phyloP scores from a whole-genome alignment of 1,284 basidiomycete species.

The Cryptococcus depauperatus region DNA sequence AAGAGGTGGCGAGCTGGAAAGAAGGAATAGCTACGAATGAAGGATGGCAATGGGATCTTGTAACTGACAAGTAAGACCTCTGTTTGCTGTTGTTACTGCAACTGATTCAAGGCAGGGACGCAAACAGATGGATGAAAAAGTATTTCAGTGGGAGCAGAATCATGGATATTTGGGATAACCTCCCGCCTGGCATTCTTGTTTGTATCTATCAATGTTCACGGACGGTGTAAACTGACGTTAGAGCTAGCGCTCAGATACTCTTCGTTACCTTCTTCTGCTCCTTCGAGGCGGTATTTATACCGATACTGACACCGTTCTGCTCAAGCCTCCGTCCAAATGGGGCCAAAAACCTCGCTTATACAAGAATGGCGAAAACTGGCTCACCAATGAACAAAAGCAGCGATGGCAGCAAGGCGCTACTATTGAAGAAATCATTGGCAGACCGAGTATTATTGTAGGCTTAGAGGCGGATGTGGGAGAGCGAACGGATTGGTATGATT shows the following conservation, averaged over 20 bases:
- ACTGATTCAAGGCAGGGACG: conserved; percentile 18
- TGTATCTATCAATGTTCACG: conserved; percentile 5
- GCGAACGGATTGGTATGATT: conserved; percentile 42
- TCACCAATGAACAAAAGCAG: conserved; percentile 13
- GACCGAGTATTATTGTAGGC: conserved; percentile 42
- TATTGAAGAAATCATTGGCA: conserved; percentile 23
- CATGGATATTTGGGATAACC: conserved; percentile 30
- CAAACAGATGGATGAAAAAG: conserved; percentile 23
- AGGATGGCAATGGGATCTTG: conserved; percentile 37
- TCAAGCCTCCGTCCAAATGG: conserved; percentile 37
- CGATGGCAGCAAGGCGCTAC: conserved; percentile 21
- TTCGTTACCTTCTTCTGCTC: conserved; percentile 42
- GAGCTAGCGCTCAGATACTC: conserved; percentile 12
- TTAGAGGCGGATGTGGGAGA: conserved; percentile 45
- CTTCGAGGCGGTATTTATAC: conserved; percentile 44
- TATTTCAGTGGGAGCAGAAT: conserved; percentile 21
- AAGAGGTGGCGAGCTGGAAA: conserved; percentile 30
- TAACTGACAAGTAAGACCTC: conserved; percentile 30
- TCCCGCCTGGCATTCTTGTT: conserved; percentile 41
- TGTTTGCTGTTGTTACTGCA: neutral
- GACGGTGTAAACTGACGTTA: neutral
- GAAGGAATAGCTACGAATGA: conserved; percentile 21
- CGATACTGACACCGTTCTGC: conserved; percentile 42
- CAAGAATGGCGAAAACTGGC: conserved; percentile 36
- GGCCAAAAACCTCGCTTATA: conserved; percentile 26